Conservation (phyloP, 2,329 filamentous ascomycete genomes). For the Seiridium unicorne region DNA sequence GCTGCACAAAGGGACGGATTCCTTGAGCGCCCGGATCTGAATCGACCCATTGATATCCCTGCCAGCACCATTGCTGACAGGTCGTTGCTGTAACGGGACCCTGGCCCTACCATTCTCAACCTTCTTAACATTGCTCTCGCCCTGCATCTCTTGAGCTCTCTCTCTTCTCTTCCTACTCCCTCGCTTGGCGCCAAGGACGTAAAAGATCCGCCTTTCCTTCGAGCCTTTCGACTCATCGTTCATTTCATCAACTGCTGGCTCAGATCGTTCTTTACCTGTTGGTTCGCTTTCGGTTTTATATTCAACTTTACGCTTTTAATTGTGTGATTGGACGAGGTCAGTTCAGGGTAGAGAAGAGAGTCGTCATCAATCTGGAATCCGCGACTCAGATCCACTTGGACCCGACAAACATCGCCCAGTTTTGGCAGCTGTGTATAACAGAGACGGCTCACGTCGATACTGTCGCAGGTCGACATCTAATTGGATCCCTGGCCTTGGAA, state of each 20-base stretch:
- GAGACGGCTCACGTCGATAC: constrained; percentile 24
- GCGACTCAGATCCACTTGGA: constrained; percentile 15
- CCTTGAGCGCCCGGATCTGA: constrained; percentile 5
- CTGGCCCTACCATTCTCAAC: constrained; percentile 26
- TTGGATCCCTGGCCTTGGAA: constrained; percentile 25
- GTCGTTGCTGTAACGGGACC: constrained; percentile 37
- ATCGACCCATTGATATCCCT: neutral
- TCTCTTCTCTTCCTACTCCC: constrained; percentile 27
- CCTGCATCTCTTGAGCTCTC: constrained; percentile 10
- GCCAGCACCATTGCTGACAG: constrained; percentile 1
- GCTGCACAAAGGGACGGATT: neutral
- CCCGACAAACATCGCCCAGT: constrained; percentile 10
- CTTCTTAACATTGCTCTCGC: constrained; percentile 33
- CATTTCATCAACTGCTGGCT: constrained; percentile 56
- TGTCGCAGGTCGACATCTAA: constrained; percentile 58
- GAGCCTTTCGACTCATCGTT: constrained; percentile 37
- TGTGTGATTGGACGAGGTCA: constrained; percentile 15
- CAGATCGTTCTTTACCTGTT: constrained; percentile 50
- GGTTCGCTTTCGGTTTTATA: constrained; percentile 23
- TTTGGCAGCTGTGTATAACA: constrained; percentile 13
- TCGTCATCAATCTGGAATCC: neutral
- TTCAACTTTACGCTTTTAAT: constrained; percentile 25
- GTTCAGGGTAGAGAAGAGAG: constrained; percentile 10
- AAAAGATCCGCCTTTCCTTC: constrained; percentile 38
- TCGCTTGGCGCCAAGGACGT: constrained; percentile 41